Conservation (phyloP, 176 grass and related monocot genomes). For the Carex scoparia region DNA sequence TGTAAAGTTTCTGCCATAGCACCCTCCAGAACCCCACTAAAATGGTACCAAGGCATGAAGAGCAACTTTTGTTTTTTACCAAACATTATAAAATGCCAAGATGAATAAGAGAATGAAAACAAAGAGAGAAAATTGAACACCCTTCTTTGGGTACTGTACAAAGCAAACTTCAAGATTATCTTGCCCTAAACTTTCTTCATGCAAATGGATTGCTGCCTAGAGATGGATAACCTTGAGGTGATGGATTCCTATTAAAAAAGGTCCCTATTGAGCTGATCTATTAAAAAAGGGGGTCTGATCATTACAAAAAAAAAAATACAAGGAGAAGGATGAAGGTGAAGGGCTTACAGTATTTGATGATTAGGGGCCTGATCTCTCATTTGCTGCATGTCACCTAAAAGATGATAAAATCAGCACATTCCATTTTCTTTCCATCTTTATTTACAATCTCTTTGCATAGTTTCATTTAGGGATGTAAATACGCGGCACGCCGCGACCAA, state of each 20-base stretch:
- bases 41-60: neutral
- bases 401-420: constrained; percentile 22
- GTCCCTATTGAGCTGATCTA: constrained; percentile 3
- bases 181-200: constrained; percentile 30
- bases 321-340: neutral
- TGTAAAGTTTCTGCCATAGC: neutral
- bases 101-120: constrained; percentile 6
- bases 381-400: constrained; percentile 52
- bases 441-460: constrained; percentile 25
- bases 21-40: neutral
- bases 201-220: constrained; percentile 74
- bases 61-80: neutral
- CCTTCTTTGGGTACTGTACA: constrained; percentile 28
- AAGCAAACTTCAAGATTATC: neutral
- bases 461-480: neutral
- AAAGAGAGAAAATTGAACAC: neutral
- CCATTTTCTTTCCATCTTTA: neutral
- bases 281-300: neutral
- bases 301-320: neutral
- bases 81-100: constrained; percentile 14
- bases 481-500: too few relatives aligned
- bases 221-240: constrained; percentile 53
- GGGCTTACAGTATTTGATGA: constrained; percentile 55
- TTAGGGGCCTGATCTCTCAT: constrained; percentile 40
- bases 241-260: constrained; percentile 40